These are phyloP conservation scores for Epicoccum sorghinum DNA, from an alignment of 2,329 filamentous ascomycete species.

Conservation along the genomic window DNA sequence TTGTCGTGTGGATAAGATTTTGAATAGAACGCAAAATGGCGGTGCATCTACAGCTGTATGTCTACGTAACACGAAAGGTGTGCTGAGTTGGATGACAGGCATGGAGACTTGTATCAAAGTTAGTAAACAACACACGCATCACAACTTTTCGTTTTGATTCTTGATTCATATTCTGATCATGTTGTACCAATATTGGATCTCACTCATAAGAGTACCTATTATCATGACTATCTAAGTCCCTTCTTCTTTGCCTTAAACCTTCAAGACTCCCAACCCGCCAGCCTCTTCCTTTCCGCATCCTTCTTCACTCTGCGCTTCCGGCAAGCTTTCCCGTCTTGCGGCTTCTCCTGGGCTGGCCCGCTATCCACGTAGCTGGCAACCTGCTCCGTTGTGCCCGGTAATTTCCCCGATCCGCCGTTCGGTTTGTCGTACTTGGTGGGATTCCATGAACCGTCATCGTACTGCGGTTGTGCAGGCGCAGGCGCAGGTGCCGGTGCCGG, in stretches of 20 bases:
- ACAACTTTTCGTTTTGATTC: too few species aligned
- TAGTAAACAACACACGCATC: too few species aligned
- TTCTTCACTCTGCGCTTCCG: constrained; percentile 1
- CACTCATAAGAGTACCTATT: too few species aligned
- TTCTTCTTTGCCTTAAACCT: neutral
- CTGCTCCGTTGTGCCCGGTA: neutral
- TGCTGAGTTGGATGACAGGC: too few species aligned
- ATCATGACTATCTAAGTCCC: neutral
- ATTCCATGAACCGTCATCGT: constrained; percentile 5
- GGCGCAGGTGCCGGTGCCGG: neutral
- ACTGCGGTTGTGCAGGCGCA: neutral
- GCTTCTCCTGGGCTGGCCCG: neutral
- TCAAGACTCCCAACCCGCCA: neutral
- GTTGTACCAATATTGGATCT: too few species aligned
- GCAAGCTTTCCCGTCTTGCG: neutral
- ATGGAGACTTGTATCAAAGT: too few species aligned
- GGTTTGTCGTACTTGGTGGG: constrained; percentile 2
- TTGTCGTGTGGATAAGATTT: too few species aligned
- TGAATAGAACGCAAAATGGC: too few species aligned
- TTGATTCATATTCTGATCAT: too few species aligned
- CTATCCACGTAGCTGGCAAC: neutral
- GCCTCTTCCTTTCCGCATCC: neutral
- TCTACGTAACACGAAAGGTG: too few species aligned
- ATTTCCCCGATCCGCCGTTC: neutral
- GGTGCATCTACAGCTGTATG: too few species aligned